Base-by-base conservation (phyloP, 805 yeast species). In the Spathaspora boniae region DNA sequence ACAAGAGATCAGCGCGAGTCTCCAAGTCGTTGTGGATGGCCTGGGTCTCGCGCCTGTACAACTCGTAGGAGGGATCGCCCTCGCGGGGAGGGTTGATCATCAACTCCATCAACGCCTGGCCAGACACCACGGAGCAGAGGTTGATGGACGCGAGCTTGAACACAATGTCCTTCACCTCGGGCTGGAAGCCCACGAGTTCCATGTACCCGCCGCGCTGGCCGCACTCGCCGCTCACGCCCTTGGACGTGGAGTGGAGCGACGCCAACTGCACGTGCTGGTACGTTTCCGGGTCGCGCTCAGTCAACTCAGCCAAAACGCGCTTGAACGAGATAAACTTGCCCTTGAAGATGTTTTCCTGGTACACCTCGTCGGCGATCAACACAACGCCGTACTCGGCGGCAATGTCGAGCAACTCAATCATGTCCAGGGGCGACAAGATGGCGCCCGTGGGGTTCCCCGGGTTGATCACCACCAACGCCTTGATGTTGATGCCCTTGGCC, bases 401-500 rank as follows among this genome's bases (percentile, higher is more conserved):
- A 38, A 91, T 74, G 25, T 74, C 69, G 39, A 93, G 68, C 36
- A 93, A 72, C 28, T 80, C 82, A 27, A 70, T 77, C 52, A 93
- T 87, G 43, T 81, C 79, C 4, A 73, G 74, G 33, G 68, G 70
- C 7, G 74, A 59, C 40, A 93, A 68, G 36, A 88, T 78, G 1
- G 96, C 76, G 28, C 99, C 99, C 0, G 99, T 93, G 44, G 99
- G 99, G 62, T 93, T 93, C 39, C 99, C 98, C 2, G 99, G 99
- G 65, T 93, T 93, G 53, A 93, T 93, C 11, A 93, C 86, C 3
- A 91, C 98, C 36, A 94, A 65, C 40, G 91, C 81, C 50, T 86
- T 78, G 44, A 93, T 82, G 9, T 62, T 68, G 19, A 85, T 60
- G 2, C 83, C 86, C 23, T 74, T 61, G 2, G 57, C 56, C 12